Conservation (phyloP, 768 basidiomycete species). For the Cantharellus cinnabarinus region DNA sequence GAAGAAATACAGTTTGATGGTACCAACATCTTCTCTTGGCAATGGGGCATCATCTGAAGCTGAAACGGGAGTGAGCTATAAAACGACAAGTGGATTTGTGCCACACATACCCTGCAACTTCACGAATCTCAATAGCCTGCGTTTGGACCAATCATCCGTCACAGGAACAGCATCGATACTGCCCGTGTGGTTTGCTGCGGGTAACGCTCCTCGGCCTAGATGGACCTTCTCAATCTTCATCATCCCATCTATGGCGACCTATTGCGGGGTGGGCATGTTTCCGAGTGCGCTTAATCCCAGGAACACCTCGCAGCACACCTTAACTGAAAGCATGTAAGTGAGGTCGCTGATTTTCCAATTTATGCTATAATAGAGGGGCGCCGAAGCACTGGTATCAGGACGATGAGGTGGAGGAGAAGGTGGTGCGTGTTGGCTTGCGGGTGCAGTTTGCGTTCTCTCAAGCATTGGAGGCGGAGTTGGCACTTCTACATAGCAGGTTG, state of each 20-base stretch:
- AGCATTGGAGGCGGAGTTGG: background rate
- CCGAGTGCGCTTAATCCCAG: no score
- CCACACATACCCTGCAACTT: background rate
- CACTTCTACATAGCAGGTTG: background rate
- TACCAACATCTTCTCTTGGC: background rate
- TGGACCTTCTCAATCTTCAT: conserved; percentile 1
- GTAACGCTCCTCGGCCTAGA: background rate
- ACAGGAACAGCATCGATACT: background rate
- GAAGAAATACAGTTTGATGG: background rate
- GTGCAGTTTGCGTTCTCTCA: background rate
- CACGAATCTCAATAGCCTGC: background rate
- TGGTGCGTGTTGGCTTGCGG: background rate
- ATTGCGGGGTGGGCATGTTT: background rate
- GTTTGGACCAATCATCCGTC: conserved; percentile 1
- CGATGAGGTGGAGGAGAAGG: background rate
- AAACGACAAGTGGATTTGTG: background rate
- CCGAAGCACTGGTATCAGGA: background rate
- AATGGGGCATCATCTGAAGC: background rate
- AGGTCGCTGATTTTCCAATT: conserved; percentile 1
- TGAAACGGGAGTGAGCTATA: background rate
- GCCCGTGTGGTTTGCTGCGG: background rate
- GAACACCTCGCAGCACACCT: background rate
- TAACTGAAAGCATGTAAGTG: background rate
- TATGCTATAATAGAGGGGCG: background rate
- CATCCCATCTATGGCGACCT: background rate